A percentile compares a stretch with the other conserved stretches of the same genome.
Conservation (phyloP, 139 green algal genomes). For the Mesostigma viride region DNA sequence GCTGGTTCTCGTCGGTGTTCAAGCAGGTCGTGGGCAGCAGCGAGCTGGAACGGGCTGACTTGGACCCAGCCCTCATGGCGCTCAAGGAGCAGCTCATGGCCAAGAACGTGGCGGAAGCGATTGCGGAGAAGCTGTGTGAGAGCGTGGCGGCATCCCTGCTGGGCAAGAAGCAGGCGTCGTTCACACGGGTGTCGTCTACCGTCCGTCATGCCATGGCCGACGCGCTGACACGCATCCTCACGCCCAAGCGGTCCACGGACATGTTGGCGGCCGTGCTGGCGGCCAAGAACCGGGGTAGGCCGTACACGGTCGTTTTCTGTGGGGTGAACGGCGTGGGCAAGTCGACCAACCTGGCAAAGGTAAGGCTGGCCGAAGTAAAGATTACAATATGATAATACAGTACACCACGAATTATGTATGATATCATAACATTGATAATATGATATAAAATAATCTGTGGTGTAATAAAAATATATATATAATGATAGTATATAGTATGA, state of each 20-base stretch:
- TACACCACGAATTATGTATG: no score
- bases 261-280: slow-evolving; percentile 56
- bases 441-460: no score
- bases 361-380: no score
- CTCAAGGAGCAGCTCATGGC: slow-evolving; percentile 92
- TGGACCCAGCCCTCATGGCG: slow-evolving; percentile 64
- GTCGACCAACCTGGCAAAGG: slow-evolving; percentile 94
- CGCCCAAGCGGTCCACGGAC: slow-evolving; percentile 49
- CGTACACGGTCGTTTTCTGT: slow-evolving; percentile 94
- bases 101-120: slow-evolving; percentile 93
- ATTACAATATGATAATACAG: no score
- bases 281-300: slow-evolving; percentile 49
- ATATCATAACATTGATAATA: no score
- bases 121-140: slow-evolving; percentile 74
- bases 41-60: slow-evolving; percentile 62
- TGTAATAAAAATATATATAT: no score
- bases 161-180: slow-evolving; percentile 69
- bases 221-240: slow-evolving; percentile 33
- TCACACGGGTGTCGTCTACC: slow-evolving; percentile 59
- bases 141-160: slow-evolving; percentile 63
- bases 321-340: slow-evolving; percentile 99
- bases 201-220: slow-evolving; percentile 43
- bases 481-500: no score
- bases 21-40: slow-evolving; percentile 48
- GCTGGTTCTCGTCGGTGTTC: slow-evolving; percentile 32